Evolutionary conservation across 2,329 filamentous ascomycete genomes (phyloP), one percentile per base, ranked within the genome.

Genomic region (Sporothrix mexicana): DNA sequence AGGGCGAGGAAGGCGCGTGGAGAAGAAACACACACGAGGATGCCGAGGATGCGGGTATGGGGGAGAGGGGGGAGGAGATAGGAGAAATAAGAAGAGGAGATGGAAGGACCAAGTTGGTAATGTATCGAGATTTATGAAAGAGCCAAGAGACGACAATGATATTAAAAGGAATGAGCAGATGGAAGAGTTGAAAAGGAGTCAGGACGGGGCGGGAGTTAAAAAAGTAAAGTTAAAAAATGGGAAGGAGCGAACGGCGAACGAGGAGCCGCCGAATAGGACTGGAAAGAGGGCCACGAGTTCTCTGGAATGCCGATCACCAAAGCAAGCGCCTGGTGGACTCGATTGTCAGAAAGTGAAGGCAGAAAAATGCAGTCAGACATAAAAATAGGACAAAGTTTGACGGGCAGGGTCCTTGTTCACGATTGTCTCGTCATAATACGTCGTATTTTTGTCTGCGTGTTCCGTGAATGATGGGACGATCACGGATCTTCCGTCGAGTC

Each of bases 291-390:
- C 41, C 41, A 66, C 61, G 41, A 47, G 45, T 36, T 51, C 23
- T 51, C 64, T 67, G 45, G 51, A 51, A 51, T 67, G 64, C 64
- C 23, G 23, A 67, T 67, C 64, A 36, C 64, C 64, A 67, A 30
- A 49, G n/a, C 62, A 51, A 67, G 45, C 45, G 41, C 20, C 41
- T 66, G n/a, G n/a, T 36, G 36, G 36, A 17, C 43, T 10, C 6
- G 41, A 20, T 36, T 36, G 51, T 12, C 41, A 25, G 20, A 23
- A 66, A 12, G 57, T 5, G 55, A 25, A 36, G 55, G 55, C 30
- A 62, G 15, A 36, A 36, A 7, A 36, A 43, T 62, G 36, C 59
- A 45, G 59, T 64, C 59, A 64, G 59, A 45, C 36, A 66, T 47
- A 25, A 47, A 20, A 47, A 47, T 47, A 41, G 59, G 47, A 25